These are phyloP conservation scores for Orobanche coerulescens DNA, from an alignment of 257 asterid species.

Conservation along the genomic window DNA sequence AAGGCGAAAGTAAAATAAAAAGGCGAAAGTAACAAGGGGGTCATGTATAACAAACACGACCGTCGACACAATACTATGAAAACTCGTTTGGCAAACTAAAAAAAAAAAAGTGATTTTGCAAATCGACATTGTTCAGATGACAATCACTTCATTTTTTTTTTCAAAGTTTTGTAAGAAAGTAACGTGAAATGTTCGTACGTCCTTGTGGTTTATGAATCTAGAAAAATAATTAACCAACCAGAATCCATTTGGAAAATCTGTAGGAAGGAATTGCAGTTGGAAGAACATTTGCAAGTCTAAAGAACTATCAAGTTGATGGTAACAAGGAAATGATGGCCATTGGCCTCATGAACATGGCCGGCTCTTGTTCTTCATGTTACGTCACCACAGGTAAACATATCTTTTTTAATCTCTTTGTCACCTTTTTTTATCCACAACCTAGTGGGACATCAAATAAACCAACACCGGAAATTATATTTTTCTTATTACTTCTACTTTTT, in stretches of 20 bases:
- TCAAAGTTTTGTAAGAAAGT: too few species aligned
- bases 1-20: too few species aligned
- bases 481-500: background rate
- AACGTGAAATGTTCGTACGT: too few species aligned
- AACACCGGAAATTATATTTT: background rate
- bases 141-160: background rate
- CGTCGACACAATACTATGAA: too few species aligned
- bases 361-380: constrained; percentile 88
- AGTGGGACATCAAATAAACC: background rate
- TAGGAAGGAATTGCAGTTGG: constrained; percentile 98
- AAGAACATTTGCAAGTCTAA: constrained; percentile 74
- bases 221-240: too few species aligned
- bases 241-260: constrained; percentile 12
- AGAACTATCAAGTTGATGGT: constrained; percentile 93
- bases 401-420: background rate
- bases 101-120: too few species aligned
- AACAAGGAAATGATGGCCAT: constrained; percentile 99
- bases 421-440: background rate
- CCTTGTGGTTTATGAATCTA: too few species aligned
- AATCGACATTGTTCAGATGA: too few species aligned
- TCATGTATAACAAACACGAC: too few species aligned
- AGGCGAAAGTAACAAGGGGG: too few species aligned
- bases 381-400: constrained; percentile 68
- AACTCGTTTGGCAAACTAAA: too few species aligned
- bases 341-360: constrained; percentile 98